Conservation (phyloP, 352 stramenopile species). For the Blastocystis sp. region DNA sequence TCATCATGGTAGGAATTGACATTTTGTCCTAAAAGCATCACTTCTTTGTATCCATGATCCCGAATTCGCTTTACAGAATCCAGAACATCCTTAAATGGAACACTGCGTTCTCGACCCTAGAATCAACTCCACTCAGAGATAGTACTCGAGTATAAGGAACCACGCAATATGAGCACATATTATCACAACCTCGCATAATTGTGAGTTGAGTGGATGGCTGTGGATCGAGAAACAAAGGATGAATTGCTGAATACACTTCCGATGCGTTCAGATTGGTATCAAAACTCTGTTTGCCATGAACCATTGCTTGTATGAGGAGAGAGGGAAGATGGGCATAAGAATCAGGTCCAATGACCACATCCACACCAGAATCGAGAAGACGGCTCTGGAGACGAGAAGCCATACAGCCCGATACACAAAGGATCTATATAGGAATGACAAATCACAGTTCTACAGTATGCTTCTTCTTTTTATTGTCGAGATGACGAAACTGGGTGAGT, state of each 20-base stretch:
- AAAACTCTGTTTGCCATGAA: constrained; percentile 76
- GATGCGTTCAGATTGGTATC: constrained; percentile 84
- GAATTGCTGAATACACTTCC: constrained; percentile 96
- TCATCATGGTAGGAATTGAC: constrained; percentile 97
- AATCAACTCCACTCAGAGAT: neutral
- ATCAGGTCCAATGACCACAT: constrained; percentile 94
- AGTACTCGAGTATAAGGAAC: constrained; percentile 89
- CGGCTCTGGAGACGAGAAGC: constrained; percentile 93
- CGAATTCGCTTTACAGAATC: constrained; percentile 81
- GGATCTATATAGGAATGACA: neutral
- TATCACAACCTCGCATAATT: constrained; percentile 98
- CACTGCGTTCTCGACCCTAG: constrained; percentile 81
- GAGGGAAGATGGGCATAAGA: constrained; percentile 90
- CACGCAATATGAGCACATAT: constrained; percentile 99
- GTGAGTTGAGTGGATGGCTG: constrained; percentile 80
- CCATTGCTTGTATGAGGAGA: neutral
- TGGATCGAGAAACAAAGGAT: constrained; percentile 79
- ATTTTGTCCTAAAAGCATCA: constrained; percentile 97
- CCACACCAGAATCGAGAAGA: constrained; percentile 82
- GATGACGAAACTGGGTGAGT: constrained; percentile 68
- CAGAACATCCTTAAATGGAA: constrained; percentile 83
- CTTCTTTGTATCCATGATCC: constrained; percentile 86
- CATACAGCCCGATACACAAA: constrained; percentile 94
- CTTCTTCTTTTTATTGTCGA: constrained; percentile 68
- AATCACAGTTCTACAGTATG: constrained; percentile 16